Evolutionary conservation across 179 eudicot species (phyloP).

Genomic region (Patellifolia procumbens): DNA sequence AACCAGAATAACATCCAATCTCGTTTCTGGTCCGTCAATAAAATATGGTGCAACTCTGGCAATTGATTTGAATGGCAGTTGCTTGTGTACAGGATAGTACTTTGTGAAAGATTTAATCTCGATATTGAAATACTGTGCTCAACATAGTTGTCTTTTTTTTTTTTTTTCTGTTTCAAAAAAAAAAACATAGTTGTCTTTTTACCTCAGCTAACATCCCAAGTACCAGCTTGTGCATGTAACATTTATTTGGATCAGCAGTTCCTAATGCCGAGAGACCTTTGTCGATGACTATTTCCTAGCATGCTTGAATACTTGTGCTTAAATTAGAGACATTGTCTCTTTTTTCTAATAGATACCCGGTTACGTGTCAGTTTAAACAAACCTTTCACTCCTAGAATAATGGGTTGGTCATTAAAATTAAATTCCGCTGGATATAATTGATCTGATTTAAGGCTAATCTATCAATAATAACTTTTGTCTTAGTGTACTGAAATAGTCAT

Average conservation of each 20-base stretch:
- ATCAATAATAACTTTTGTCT: too few species aligned
- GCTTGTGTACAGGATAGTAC: too few species aligned
- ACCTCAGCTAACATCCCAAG: background rate
- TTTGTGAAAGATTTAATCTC: too few species aligned
- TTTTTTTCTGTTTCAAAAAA: too few species aligned
- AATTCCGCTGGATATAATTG: background rate
- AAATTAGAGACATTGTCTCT: background rate
- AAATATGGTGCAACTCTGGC: too few species aligned
- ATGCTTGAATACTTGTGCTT: background rate
- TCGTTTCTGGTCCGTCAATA: too few species aligned
- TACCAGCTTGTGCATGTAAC: background rate
- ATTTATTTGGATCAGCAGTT: background rate
- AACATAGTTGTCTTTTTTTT: background rate
- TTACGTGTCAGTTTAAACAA: background rate
- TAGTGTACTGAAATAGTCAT: background rate
- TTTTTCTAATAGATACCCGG: background rate
- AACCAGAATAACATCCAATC: too few species aligned
- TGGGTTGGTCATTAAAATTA: background rate
- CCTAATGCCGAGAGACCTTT: background rate
- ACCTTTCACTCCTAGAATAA: background rate
- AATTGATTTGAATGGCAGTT: too few species aligned
- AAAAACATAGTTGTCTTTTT: too few species aligned
- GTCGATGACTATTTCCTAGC: background rate
- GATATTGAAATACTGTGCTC: background rate
- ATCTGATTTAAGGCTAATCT: background rate